Conservation (phyloP, 208 protist genomes). For the Acanthamoeba divionensis region DNA sequence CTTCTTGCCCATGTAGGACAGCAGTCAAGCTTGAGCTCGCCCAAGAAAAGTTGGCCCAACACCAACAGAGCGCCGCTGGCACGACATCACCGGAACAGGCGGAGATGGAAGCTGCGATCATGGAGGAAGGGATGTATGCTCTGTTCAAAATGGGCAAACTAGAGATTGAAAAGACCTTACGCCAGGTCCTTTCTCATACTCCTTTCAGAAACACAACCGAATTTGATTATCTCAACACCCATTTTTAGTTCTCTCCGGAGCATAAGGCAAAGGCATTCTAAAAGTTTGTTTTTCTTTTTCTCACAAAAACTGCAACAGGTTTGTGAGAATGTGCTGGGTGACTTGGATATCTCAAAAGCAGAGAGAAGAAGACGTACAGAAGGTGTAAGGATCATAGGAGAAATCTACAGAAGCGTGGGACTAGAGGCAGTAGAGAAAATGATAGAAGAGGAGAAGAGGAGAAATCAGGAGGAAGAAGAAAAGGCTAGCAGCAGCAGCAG, state of each 20-base stretch:
- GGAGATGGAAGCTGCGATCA: not conserved
- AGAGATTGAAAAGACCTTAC: slow-evolving; percentile 25
- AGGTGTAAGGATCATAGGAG: slow-evolving; percentile 23
- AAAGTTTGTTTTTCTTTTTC: not conserved
- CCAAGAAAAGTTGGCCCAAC: slow-evolving; percentile 37
- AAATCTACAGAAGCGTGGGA: slow-evolving; percentile 46
- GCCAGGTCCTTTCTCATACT: not conserved
- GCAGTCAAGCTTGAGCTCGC: slow-evolving; percentile 10
- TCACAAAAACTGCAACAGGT: not conserved
- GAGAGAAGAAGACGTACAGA: not conserved
- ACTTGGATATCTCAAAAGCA: not conserved
- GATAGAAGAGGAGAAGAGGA: slow-evolving; percentile 25
- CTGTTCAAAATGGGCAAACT: slow-evolving; percentile 51
- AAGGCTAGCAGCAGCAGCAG: not conserved
- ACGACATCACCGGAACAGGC: slow-evolving; percentile 24
- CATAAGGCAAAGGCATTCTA: no score
- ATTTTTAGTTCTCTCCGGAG: no score
- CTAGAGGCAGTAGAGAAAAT: not conserved
- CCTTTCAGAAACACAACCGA: not conserved
- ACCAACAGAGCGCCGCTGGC: not conserved
- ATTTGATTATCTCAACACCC: not conserved
- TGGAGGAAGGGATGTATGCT: slow-evolving; percentile 34
- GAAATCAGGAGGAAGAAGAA: not conserved
- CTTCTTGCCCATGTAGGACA: no score
- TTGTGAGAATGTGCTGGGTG: slow-evolving; percentile 30